phyloP scores from a whole-genome alignment of 768 basidiomycete genomes.

The Mycena vulgaris region DNA sequence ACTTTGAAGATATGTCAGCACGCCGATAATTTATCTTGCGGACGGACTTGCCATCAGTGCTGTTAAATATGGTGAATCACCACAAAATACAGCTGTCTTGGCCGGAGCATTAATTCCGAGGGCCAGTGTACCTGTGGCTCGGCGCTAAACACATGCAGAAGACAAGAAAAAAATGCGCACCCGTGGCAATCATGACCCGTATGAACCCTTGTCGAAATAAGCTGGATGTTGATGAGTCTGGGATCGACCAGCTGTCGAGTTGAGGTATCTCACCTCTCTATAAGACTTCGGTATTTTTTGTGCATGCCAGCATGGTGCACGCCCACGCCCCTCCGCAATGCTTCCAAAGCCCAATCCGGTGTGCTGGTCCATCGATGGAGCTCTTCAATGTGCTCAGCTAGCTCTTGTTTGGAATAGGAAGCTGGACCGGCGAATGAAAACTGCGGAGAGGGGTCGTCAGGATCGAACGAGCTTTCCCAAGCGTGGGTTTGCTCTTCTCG shows the following conservation, averaged over 20 bases:
- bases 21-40: background rate
- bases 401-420: constrained; percentile 61
- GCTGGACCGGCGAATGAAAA: constrained; percentile 72
- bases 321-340: constrained; percentile 73
- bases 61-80: constrained; percentile 73
- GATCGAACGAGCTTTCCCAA: constrained; percentile 73
- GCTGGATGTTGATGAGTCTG: constrained; percentile 45
- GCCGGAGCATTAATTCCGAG: constrained; percentile 84
- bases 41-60: constrained; percentile 66
- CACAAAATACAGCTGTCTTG: constrained; percentile 75
- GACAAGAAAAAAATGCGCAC: constrained; percentile 43
- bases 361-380: constrained; percentile 53
- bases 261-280: constrained; percentile 63
- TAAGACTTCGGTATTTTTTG: constrained; percentile 68
- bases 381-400: constrained; percentile 62
- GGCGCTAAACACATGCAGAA: background rate
- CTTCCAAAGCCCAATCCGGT: constrained; percentile 61
- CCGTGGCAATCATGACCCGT: constrained; percentile 78
- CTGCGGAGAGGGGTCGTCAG: constrained; percentile 67
- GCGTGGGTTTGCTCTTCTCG: constrained; percentile 37
- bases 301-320: constrained; percentile 83
- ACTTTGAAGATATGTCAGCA: constrained; percentile 53
- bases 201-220: constrained; percentile 75
- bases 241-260: background rate
- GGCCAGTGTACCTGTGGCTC: constrained; percentile 70